Conservation (phyloP, 495 filamentous ascomycete genomes). For the Xylaria bambusicola region DNA sequence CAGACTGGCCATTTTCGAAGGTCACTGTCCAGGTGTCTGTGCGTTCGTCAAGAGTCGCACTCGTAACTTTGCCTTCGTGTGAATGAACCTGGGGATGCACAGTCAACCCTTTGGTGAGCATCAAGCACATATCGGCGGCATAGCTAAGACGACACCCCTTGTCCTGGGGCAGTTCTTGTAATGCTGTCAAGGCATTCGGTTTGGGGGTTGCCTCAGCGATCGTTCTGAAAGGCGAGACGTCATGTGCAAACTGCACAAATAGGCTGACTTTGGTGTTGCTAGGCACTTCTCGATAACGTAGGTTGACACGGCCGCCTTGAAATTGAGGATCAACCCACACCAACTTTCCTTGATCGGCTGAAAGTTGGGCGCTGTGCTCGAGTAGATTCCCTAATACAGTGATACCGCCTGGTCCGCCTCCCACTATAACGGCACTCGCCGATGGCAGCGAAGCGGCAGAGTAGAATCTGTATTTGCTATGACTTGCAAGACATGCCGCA, state of each 20-base stretch:
- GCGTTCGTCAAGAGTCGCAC: slow-evolving; percentile 40
- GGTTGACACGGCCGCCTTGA: slow-evolving; percentile 52
- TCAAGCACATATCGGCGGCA: slow-evolving; percentile 55
- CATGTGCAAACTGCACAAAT: slow-evolving; percentile 55
- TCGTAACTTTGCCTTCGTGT: slow-evolving; percentile 44
- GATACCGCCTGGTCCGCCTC: slow-evolving; percentile 58
- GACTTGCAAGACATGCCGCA: slow-evolving; percentile 8
- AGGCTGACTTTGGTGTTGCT: slow-evolving; percentile 55
- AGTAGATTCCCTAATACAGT: slow-evolving; percentile 60
- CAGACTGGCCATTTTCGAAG: slow-evolving; percentile 31
- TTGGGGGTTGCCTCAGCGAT: slow-evolving; percentile 46
- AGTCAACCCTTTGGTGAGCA: slow-evolving; percentile 51
- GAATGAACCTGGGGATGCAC: slow-evolving; percentile 48
- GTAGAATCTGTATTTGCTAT: slow-evolving; percentile 12
- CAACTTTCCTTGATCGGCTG: slow-evolving; percentile 41
- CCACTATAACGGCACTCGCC: slow-evolving; percentile 52
- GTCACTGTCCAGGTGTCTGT: slow-evolving; percentile 49
- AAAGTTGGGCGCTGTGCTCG: slow-evolving; percentile 35
- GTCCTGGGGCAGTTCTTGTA: slow-evolving; percentile 55
- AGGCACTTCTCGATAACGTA: slow-evolving; percentile 59
- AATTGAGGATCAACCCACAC: slow-evolving; percentile 59
- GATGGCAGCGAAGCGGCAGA: slow-evolving; percentile 13
- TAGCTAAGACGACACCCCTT: slow-evolving; percentile 55
- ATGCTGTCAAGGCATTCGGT: slow-evolving; percentile 54
- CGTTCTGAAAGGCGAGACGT: slow-evolving; percentile 49